Conservation (phyloP, 768 basidiomycete genomes). For the Pleurotus platypus region DNA sequence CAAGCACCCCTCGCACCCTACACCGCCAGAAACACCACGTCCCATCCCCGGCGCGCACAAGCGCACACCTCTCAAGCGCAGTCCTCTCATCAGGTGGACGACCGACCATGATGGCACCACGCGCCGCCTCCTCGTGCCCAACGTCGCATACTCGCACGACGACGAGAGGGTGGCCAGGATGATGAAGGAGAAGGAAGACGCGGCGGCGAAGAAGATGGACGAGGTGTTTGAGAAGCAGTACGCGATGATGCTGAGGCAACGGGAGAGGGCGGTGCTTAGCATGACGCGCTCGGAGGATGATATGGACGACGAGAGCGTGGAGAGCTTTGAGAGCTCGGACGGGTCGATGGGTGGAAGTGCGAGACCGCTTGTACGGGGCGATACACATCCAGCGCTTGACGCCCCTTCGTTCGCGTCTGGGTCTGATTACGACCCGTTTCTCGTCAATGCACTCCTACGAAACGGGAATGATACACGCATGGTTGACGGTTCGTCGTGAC, state of each 20-base stretch:
- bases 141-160: background rate
- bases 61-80: background rate
- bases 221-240: conserved; percentile 4
- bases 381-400: background rate
- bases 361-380: background rate
- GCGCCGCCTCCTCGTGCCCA: background rate
- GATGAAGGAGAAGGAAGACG: background rate
- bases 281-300: background rate
- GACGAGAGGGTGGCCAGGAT: background rate
- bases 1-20: background rate
- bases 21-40: conserved; percentile 5
- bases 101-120: background rate
- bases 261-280: background rate
- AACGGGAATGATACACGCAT: too few relatives aligned
- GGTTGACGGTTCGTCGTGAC: too few relatives aligned
- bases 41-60: background rate
- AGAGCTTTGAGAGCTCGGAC: too few relatives aligned
- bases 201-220: background rate
- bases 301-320: background rate
- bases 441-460: too few relatives aligned
- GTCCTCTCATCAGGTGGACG: conserved; percentile 2
- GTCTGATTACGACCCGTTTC: too few relatives aligned
- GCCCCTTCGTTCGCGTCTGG: too few relatives aligned
- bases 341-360: background rate
- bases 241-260: conserved; percentile 2